Base-by-base conservation (phyloP, 129 eudicot species). In the Flaveria ramosissima region DNA sequence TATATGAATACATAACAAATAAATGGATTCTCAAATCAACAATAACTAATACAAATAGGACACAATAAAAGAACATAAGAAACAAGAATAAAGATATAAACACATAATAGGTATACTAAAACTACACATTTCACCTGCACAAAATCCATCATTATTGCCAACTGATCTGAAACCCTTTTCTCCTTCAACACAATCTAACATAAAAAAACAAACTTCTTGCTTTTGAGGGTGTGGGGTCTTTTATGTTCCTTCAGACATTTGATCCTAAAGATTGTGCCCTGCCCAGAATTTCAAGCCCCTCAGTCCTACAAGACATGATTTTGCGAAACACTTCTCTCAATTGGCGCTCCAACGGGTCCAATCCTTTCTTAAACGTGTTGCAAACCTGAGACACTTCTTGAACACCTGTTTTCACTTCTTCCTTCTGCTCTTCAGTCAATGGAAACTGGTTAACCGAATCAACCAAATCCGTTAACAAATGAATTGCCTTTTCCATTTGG, bases 301-400 rank as follows among this genome's bases (percentile, higher is more conserved):
- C 93, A 2, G 79, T 75, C 45, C 97, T 83, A 68, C 91, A 87
- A 52, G 84, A 67, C 97, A 92, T 86, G 63, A 92, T 84, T 23
- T 86, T 89, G 9, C 86, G 86, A 43, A 89, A 92, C 5, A 78
- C 88, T 80, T 87, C 93, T 32, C 93, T 84, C 78, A 92, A 21
- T 56, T 89, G 86, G 26, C 88, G 82, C 32, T 92, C 96, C 72
- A 92, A 71, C 8, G 92, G 97, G 50, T 86, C 93, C 68, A 92
- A 68, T 9, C 86, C 93, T n/a, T 67, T 74, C 76, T 88, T 89
- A 55, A 87, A 86, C 11, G 63, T 57, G 68, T 86, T 83, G 59
- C 85, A 86, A 52, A 89, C 86, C 7, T 2, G 27, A 11, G 78
- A 48, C 68, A 84, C 65, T 51, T 89, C 91, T 23, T 81, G 55